Evolutionary conservation across 2,329 filamentous ascomycete genomes (phyloP).

Genomic region (Monosporascus sp.): DNA sequence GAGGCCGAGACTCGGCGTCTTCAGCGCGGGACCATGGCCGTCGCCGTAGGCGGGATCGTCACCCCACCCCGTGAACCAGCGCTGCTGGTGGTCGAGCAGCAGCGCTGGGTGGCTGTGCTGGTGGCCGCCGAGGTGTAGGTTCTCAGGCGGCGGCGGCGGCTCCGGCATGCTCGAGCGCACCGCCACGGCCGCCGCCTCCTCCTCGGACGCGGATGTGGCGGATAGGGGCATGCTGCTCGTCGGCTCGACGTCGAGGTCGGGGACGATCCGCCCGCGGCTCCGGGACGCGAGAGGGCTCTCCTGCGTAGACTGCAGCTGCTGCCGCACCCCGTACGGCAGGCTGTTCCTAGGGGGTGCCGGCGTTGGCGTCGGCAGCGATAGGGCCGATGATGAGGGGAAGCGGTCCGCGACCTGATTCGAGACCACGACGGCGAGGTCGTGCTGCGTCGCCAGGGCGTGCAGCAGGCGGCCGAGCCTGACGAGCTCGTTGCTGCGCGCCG

Average conservation of each 20-base stretch:
- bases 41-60: conserved; percentile 51
- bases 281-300: conserved; percentile 48
- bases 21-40: conserved; percentile 43
- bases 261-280: conserved; percentile 28
- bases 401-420: conserved; percentile 95
- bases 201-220: conserved; percentile 1
- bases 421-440: conserved; percentile 80
- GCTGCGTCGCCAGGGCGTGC: conserved; percentile 65
- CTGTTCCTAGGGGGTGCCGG: conserved; percentile 14
- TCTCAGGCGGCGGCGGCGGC: conserved; percentile 23
- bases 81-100: conserved; percentile 80
- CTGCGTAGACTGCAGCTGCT: conserved; percentile 26
- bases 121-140: conserved; percentile 29
- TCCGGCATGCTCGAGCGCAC: conserved; percentile 31
- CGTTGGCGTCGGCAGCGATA: not conserved
- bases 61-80: conserved; percentile 95
- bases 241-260: conserved; percentile 28
- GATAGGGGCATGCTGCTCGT: conserved; percentile 35
- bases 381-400: conserved; percentile 40
- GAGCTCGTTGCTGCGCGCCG: conserved; percentile 70
- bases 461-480: conserved; percentile 71
- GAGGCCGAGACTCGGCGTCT: conserved; percentile 81
- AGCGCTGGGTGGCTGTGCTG: conserved; percentile 42
- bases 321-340: not conserved
- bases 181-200: not conserved